Evolutionary conservation across 805 yeast species (phyloP).

Genomic region (Lachancea nothofagi): DNA sequence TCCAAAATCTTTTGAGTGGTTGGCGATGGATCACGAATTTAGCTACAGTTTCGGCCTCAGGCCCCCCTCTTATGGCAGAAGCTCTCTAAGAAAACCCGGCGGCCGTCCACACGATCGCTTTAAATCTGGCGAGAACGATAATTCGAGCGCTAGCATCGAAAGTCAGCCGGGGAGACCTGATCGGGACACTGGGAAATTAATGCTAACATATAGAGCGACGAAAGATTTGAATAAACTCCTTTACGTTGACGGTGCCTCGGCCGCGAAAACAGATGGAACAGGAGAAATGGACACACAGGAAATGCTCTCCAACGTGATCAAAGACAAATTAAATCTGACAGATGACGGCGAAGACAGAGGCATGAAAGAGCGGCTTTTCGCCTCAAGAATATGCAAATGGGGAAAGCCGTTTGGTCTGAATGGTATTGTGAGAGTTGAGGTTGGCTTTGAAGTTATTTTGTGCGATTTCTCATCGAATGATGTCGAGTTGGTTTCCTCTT

Average conservation of each 20-base stretch:
- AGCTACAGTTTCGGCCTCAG: conserved; percentile 43
- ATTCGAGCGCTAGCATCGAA: background rate
- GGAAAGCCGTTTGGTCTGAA: conserved; percentile 47
- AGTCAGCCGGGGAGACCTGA: background rate
- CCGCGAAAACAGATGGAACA: conserved; percentile 45
- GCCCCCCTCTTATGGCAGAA: conserved; percentile 21
- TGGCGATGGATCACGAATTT: conserved; percentile 60
- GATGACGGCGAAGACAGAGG: conserved; percentile 22
- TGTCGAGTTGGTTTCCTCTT: conserved; percentile 42
- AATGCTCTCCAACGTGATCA: conserved; percentile 35
- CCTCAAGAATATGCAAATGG: conserved; percentile 52
- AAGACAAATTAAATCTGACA: conserved; percentile 11
- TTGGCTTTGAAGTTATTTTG: conserved; percentile 56
- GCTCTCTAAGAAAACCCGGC: conserved; percentile 7
- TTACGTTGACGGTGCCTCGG: conserved; percentile 62
- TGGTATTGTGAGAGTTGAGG: conserved; percentile 53
- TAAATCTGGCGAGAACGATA: conserved; percentile 8
- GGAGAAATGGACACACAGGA: conserved; percentile 61
- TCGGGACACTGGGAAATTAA: background rate
- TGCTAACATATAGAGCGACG: conserved; percentile 44
- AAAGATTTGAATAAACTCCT: conserved; percentile 46
- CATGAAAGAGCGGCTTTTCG: conserved; percentile 40
- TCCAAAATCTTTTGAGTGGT: conserved; percentile 52
- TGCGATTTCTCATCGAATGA: conserved; percentile 51
- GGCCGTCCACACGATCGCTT: conserved; percentile 4